Base-by-base conservation (phyloP, 2,329 filamentous ascomycete species). In the Calonectria pteridis region DNA sequence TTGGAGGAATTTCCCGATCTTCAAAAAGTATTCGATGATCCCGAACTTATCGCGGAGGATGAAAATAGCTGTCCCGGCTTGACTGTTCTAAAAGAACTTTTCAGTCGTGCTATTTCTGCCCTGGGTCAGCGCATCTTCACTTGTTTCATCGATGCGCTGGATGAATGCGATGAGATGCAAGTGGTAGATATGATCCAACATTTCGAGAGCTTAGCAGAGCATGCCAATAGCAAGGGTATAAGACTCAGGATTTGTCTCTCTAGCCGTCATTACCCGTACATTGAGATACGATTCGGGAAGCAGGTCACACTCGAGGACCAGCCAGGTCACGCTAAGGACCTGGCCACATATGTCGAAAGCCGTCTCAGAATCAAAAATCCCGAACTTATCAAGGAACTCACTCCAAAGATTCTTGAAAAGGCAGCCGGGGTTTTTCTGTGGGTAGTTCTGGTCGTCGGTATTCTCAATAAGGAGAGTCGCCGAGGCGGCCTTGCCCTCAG, bases 161-260 rank as follows among this genome's bases (percentile, higher is more conserved):
- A 90, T 40, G 88, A 90, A 74, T 89, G 87, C 68, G 81, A 87
- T 11, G 85, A 87, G 63, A 66, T 78, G 2, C 79, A 89, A 55
- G 78, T 86, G 3, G 81, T 82, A 35, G 81, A 84, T 0, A 88
- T 90, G 85, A 77, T 89, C 1, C 53, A 76, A 0, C 86, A 86
- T 67, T 85, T 90, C 16, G 83, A 88, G 65, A 74, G 82, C 0
- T 70, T 89, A 0, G 81, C 83, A 20, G 78, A 84, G 13, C 33
- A 78, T 3, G 80, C 83, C 4, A 67, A 78, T 0, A 69, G 77
- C 4, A 72, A 35, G 0, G 64, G 68, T 0, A 74, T 80, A 4
- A 18, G 46, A 1, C 76, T 89, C 2, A 80, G 78, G 6, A 78
- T 87, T 1, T 88, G 84, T 66, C 83, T 89, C 14, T 86, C 87